phyloP scores from a whole-genome alignment of 2,329 filamentous ascomycete genomes.

The Rutstroemia sp. region DNA sequence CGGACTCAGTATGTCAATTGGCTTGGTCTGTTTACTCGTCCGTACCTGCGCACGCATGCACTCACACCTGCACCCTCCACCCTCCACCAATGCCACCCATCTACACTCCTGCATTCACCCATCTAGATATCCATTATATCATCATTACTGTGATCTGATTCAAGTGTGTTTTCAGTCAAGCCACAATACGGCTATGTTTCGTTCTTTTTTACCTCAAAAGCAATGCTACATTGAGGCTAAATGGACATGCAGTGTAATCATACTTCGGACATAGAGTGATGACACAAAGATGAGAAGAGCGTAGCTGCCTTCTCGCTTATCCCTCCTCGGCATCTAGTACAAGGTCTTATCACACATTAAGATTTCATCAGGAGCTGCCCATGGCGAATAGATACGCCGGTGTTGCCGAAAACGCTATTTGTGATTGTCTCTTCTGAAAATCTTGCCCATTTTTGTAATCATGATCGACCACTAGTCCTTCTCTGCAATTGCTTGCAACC shows the following conservation, averaged over 20 bases:
- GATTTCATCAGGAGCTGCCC: background rate
- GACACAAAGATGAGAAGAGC: constrained; percentile 19
- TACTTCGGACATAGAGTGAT: constrained; percentile 11
- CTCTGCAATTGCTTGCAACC: constrained; percentile 95
- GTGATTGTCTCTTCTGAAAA: constrained; percentile 19
- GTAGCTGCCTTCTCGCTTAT: constrained; percentile 17
- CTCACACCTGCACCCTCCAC: no score
- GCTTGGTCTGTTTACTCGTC: background rate
- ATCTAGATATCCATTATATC: background rate
- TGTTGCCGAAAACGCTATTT: constrained; percentile 18
- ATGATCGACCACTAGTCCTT: constrained; percentile 64
- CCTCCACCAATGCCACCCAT: no score
- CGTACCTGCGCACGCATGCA: background rate
- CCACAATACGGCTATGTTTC: constrained; percentile 22
- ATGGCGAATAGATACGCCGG: constrained; percentile 13
- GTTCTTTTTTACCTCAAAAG: background rate
- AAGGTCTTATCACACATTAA: constrained; percentile 12
- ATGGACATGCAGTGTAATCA: constrained; percentile 2
- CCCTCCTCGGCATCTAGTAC: constrained; percentile 18
- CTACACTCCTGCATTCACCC: no score
- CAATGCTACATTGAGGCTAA: constrained; percentile 3
- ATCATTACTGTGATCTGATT: background rate
- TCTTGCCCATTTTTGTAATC: constrained; percentile 10
- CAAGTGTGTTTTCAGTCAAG: constrained; percentile 12
- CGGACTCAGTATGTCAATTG: background rate